Evolutionary conservation across 2,329 filamentous ascomycete genomes (phyloP), one percentile per base, ranked within the genome.

Genomic region (Chaetomium strumarium): DNA sequence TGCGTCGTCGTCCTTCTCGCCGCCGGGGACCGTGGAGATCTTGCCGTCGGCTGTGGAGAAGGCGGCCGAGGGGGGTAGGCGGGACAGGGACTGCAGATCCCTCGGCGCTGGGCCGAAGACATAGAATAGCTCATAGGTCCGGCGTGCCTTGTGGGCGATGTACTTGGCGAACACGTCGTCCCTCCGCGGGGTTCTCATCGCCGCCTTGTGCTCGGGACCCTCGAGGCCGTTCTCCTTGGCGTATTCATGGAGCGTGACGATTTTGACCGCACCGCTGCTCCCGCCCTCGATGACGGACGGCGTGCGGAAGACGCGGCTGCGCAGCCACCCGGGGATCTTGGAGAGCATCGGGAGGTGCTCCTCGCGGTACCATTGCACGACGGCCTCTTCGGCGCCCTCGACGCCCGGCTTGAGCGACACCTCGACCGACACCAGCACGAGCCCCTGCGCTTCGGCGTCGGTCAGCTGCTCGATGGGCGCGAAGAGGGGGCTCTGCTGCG

Each of bases 251-350:
- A 95, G 73, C 0, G 80, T 76, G 1, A 91, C 70, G 58, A 79
- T 83, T 59, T 82, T 80, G 0, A 76, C 74, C 16, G 73, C 72
- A 24, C 71, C 39, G 14, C 19, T 19, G 5, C 16, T n/a, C n/a
- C n/a, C 64, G 7, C 78, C 72, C 51, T 85, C 82, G 2, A 90
- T 73, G 31, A 75, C 74, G 0, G 84, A 84, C 7, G 61, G 60
- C 3, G 85, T 86, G 53, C 80, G 77, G 68, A 85, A 90, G 39
- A 85, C 71, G 37, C 89, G 77, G 14, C 85, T 85, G 36, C 89
- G 81, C 54, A 87, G 70, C 88, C 89, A 95, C 4, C 90, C 90
- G 0, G 87, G 85, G 0, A 91, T 78, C 63, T 85, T 85, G 56
- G 84, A 74, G 53, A 95, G 66, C 77, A 90, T 78, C 2, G 77